Evolutionary conservation across 1,284 basidiomycete genomes (phyloP), one percentile per base, ranked within the genome.

Genomic region (Ganoderma lingzhi): DNA sequence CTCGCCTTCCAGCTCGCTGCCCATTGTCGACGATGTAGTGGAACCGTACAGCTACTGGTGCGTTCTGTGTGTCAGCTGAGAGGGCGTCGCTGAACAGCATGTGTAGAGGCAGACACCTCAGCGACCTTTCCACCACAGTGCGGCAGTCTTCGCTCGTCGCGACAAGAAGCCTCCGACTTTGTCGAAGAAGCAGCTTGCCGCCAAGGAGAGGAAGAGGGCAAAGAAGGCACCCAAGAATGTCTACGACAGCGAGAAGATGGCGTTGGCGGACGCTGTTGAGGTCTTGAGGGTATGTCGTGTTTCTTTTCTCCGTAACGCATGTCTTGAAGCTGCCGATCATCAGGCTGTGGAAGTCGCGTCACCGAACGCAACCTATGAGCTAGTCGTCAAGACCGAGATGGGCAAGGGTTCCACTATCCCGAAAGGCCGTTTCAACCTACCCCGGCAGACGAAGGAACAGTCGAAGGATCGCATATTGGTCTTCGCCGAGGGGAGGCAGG

Each of bases 341-440:
- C 48, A 96, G 94, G 88, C 95, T 28, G 88, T 95, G 15, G 94
- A 96, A 80, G 92, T 95, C 65, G 86, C 90, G 32, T 87, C 86
- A 67, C 92, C 94, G 6, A 85, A 86, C 68, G 86, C 93, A 3
- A 91, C 92, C 1, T 96, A 93, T 77, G 93, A 96, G 73, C 83
- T 98, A 37, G 90, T 90, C 63, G 84, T 98, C 70, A 90, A 92
- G 76, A 95, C 95, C 0, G 89, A 90, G 70, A 87, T 93, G 82
- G 86, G 87, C 67, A 90, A 90, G 77, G 91, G 94, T 73, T 84
- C 92, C 64, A 85, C 91, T 44, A 88, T 96, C 30, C 92, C 96
- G 9, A 94, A 94, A 76, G 96, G 96, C 12, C 87, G 91, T 70
- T 86, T 91, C 68, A 85, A 85, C 65, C 82, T 94, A 42, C 91